Evolutionary conservation across 805 yeast species (phyloP).

Genomic region (Blastobotrys mokoenaii): DNA sequence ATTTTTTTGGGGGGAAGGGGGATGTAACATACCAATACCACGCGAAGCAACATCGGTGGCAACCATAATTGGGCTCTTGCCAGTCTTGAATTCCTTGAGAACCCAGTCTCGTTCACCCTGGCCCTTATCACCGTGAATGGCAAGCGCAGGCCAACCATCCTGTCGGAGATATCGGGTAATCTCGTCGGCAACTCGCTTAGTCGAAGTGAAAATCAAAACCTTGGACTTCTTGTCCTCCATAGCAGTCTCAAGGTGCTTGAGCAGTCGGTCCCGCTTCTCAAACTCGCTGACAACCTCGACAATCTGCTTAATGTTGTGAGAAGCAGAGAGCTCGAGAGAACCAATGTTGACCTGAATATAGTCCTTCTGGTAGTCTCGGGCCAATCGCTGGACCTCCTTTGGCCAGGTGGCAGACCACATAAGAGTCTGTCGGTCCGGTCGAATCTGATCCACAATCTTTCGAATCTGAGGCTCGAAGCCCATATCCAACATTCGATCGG

Average conservation of each 20-base stretch:
- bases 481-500: conserved; percentile 99
- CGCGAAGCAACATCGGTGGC: conserved; percentile 99
- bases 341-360: conserved; percentile 96
- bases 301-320: conserved; percentile 89
- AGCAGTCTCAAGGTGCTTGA: conserved; percentile 75
- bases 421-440: conserved; percentile 98
- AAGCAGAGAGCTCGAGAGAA: conserved; percentile 90
- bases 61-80: conserved; percentile 93
- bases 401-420: conserved; percentile 99
- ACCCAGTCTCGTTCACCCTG: conserved; percentile 99
- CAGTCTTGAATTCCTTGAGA: conserved; percentile 80
- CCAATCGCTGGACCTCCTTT: conserved; percentile 88
- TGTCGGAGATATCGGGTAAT: conserved; percentile 83
- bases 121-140: conserved; percentile 97
- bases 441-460: conserved; percentile 94
- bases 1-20: not conserved
- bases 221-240: conserved; percentile 61
- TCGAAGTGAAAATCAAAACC: conserved; percentile 85
- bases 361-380: conserved; percentile 83
- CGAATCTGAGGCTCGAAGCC: conserved; percentile 99
- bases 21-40: conserved; percentile 89
- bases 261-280: conserved; percentile 88
- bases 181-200: conserved; percentile 96
- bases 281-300: conserved; percentile 87
- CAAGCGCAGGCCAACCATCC: conserved; percentile 98